These are phyloP conservation scores for Salix exigua DNA, from an alignment of 345 rosid species.

Conservation along the genomic window DNA sequence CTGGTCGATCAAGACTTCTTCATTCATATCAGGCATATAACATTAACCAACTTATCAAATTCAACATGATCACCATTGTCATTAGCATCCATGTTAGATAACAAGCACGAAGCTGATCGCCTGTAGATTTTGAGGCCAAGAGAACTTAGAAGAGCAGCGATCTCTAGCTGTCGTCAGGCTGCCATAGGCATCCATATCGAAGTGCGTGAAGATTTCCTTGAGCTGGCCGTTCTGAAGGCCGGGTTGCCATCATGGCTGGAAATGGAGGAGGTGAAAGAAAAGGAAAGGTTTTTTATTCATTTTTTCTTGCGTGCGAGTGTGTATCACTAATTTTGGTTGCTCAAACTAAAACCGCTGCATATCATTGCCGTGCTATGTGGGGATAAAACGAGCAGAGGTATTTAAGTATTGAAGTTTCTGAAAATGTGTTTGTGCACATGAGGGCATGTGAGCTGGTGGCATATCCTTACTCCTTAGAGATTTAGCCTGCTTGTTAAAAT, in stretches of 20 bases:
- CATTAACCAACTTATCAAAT: slow-evolving; percentile 70
- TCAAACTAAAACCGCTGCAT: slow-evolving; percentile 22
- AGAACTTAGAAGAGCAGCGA: slow-evolving; percentile 86
- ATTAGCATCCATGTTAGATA: slow-evolving; percentile 67
- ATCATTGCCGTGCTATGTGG: background rate
- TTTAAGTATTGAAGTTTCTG: background rate
- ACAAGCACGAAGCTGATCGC: slow-evolving; percentile 64
- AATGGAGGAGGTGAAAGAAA: background rate
- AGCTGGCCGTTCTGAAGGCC: slow-evolving; percentile 48
- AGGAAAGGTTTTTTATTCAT: background rate
- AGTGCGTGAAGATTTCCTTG: slow-evolving; percentile 71
- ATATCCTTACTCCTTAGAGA: background rate
- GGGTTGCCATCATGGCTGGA: slow-evolving; percentile 22
- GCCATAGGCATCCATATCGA: slow-evolving; percentile 87
- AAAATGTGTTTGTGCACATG: background rate
- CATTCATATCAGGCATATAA: slow-evolving; percentile 68
- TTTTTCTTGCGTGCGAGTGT: background rate
- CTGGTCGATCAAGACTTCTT: slow-evolving; percentile 56
- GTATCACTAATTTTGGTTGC: background rate
- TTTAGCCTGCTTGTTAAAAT: no score
- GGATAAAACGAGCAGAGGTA: background rate
- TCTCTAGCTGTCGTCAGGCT: slow-evolving; percentile 76
- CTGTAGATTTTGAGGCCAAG: slow-evolving; percentile 76
- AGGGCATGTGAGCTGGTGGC: background rate
- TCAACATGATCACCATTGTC: slow-evolving; percentile 68